These are phyloP conservation scores for Oryza punctata DNA, from an alignment of 176 grass and related monocot genomes.

Conservation along the genomic window DNA sequence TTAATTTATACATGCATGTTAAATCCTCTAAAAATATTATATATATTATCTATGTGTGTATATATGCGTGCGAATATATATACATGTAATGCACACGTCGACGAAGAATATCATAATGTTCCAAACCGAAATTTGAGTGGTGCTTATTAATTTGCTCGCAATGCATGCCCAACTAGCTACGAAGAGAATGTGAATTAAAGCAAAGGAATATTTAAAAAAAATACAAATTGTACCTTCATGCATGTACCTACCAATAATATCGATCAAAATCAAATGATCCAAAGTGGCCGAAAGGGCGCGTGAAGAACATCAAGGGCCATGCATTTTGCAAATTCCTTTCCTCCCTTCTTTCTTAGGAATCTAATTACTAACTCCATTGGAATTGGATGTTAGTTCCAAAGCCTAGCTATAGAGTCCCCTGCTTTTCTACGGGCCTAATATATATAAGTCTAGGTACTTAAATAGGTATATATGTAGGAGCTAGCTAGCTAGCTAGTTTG, in stretches of 20 bases:
- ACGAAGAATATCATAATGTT: conserved; percentile 6
- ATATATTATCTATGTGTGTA: not conserved
- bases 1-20: no score
- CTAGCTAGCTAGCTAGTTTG: conserved; percentile 22
- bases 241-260: conserved; percentile 20
- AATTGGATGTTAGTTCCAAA: conserved; percentile 24
- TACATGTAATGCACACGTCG: conserved; percentile 26
- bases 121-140: conserved; percentile 21
- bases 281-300: conserved; percentile 57
- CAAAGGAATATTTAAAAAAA: conserved; percentile 23
- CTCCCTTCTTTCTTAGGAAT: conserved; percentile 31
- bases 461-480: not conserved
- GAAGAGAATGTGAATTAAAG: conserved; percentile 19
- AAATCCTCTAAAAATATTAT: not conserved
- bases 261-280: conserved; percentile 39
- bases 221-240: conserved; percentile 18
- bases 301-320: conserved; percentile 21
- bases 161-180: not conserved
- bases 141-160: not conserved
- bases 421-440: not conserved
- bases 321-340: conserved; percentile 15
- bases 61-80: not conserved
- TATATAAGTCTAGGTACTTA: not conserved
- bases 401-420: not conserved
- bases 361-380: conserved; percentile 21